Percentiles rank a stretch among this genome's conserved stretches.
phyloP scores from a whole-genome alignment of 192 early-diverging fungal species.

The Anaeromyces robustus region DNA sequence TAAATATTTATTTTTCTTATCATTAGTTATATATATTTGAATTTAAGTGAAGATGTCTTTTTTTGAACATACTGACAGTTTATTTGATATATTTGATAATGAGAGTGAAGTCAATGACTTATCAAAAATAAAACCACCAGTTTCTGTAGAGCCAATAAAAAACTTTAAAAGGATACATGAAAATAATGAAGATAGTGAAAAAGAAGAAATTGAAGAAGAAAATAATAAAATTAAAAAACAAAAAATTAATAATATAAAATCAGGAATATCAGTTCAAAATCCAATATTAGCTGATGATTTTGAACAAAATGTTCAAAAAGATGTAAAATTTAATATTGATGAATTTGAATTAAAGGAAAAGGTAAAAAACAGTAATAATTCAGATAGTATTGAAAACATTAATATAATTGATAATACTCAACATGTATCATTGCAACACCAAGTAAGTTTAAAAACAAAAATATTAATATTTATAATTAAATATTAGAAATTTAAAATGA shows the following conservation, averaged over 20 bases:
- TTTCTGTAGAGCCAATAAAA: neutral
- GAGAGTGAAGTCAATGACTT: neutral
- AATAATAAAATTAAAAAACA: neutral
- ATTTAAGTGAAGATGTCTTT: neutral
- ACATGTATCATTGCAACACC: conserved; percentile 14
- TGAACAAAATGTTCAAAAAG: conserved; percentile 48
- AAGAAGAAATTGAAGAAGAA: neutral
- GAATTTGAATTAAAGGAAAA: conserved; percentile 25
- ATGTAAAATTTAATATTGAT: conserved; percentile 41
- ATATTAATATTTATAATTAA: too few relatives aligned
- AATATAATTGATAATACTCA: conserved; percentile 11
- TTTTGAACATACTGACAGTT: neutral
- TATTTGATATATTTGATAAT: neutral
- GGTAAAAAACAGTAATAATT: conserved; percentile 16
- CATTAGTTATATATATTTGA: too few relatives aligned
- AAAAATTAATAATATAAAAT: neutral
- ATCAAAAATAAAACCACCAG: neutral
- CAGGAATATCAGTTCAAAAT: conserved; percentile 2
- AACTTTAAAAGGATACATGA: neutral
- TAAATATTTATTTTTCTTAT: too few relatives aligned
- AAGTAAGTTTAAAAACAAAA: neutral
- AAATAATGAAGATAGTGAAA: neutral
- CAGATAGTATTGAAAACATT: conserved; percentile 6
- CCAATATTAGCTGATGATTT: conserved; percentile 54
- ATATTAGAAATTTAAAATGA: too few relatives aligned